Evolutionary conservation across 495 filamentous ascomycete genomes (phyloP), one percentile per base, ranked within the genome.

Genomic region (Rusavskia elegans): DNA sequence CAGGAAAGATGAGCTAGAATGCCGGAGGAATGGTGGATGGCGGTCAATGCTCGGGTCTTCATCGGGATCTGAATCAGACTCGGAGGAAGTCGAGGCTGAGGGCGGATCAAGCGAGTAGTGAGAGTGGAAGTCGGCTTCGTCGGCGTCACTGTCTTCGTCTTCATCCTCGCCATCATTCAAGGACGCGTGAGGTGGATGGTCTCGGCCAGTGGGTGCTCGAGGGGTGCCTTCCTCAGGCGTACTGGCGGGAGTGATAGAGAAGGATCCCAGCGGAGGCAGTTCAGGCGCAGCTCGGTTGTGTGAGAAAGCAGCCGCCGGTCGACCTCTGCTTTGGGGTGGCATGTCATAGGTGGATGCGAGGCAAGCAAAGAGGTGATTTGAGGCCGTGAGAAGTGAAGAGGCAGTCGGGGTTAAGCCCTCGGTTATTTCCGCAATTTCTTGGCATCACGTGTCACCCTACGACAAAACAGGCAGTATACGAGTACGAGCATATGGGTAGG

Each of bases 61-160:
- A 2, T 29, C 25, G 6, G 25, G 27, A 16, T 45, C 50, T 39
- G 41, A 48, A 1, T 20, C 66, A 4, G 67, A 69, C 30, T 68
- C 68, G 5, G 68, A 64, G 16, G 62, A 65, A 49, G 68, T 66
- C 0, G 69, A 71, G n/a, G 68, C 60, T 0, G 65, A 68, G 45
- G 68, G 65, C 17, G 67, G 60, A 32, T 69, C 67, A 16, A 68
- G 50, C 8, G 66, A 72, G 48, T 71, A 71, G 13, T 73, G 70
- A 8, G 71, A 71, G 46, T 72, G 70, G 49, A 72, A 73, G 42
- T 73, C 71, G 2, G 63, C 67, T 53, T 71, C 70, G 39, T 53
- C 51, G n/a, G 23, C 50, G n/a, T 50, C 48, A 11, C n/a, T 17
- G 27, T 53, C 50, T 17, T 53, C 51, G 13, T 44, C 50, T 30